phyloP scores from a whole-genome alignment of 2,329 filamentous ascomycete species.

The Macrophomina pseudophaseolina region DNA sequence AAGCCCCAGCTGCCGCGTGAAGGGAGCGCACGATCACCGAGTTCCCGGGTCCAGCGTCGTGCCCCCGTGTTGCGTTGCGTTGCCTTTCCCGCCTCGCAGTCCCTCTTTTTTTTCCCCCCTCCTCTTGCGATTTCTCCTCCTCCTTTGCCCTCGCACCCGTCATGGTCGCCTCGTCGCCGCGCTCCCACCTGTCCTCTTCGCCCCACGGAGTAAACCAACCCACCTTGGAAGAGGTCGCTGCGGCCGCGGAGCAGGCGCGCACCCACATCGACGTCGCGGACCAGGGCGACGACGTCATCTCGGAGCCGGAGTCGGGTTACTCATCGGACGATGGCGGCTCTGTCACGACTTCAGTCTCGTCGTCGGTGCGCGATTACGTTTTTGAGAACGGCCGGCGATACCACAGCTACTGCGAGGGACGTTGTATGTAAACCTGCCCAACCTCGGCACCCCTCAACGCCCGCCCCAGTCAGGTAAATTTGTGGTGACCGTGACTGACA shows the following conservation, averaged over 20 bases:
- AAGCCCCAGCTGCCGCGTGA: background rate
- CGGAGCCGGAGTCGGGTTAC: conserved; percentile 26
- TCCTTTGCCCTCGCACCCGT: background rate
- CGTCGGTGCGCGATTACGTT: conserved; percentile 44
- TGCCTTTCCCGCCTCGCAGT: background rate
- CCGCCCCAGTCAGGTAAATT: too few relatives aligned
- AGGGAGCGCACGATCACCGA: background rate
- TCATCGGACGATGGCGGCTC: conserved; percentile 18
- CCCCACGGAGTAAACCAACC: background rate
- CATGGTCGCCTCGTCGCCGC: conserved; percentile 23
- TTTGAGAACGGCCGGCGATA: conserved; percentile 47
- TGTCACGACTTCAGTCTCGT: conserved; percentile 41
- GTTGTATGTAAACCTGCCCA: conserved; percentile 32
- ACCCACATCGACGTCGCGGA: conserved; percentile 21
- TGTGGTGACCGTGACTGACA: too few relatives aligned
- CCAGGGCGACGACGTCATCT: conserved; percentile 10
- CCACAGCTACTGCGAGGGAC: conserved; percentile 42
- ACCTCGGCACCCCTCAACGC: too few relatives aligned
- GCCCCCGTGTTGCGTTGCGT: background rate
- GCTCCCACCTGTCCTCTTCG: conserved; percentile 7
- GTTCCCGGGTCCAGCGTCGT: background rate
- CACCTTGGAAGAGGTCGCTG: conserved; percentile 12
- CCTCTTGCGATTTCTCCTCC: background rate
- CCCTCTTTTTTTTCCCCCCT: background rate
- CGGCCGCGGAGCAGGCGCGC: conserved; percentile 21